Evolutionary conservation across 257 asterid species (phyloP), one percentile per base, ranked within the genome.

Genomic region (Solanum boliviense): DNA sequence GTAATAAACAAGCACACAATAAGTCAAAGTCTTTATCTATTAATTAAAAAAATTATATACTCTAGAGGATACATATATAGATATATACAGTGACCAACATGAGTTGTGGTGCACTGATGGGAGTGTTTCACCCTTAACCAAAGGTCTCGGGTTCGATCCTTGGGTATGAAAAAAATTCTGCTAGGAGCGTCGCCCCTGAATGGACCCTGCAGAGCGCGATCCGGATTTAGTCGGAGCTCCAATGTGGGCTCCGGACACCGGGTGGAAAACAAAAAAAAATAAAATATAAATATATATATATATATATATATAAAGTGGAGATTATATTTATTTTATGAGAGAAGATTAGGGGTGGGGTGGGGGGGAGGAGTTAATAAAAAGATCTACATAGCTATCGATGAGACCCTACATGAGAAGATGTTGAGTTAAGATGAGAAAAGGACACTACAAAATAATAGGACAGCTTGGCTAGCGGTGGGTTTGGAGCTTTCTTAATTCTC

Each of bases 381-480:
- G 91, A 92, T 94, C 89, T 92, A 91, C 90, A 91, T 86, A 89
- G 89, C 91, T 89, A 89, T 91, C 91, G 89, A 89, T 90, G 89
- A 93, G 94, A 94, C 90, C 95, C 96, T 91, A 95, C 95, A 87
- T 29, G 87, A 56, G 89, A 87, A 89, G 91, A 91, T 87, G 91
- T 90, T 87, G 87, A 89, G 88, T 90, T 84, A 76, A 92, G 92
- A 91, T 88, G 93, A 92, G 98, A 94, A 92, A 95, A 86, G 88
- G 98, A 94, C 98, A 78, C 89, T 76, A 88, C 95, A 90, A 90
- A 87, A 81, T 86, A 76, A 86, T 86, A 83, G 88, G 93, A 94
- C 95, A 93, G 94, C 92, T 92, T 93, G 96, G 94, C 93, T 89
- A 92, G 97, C 96, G 94, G 95, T 95, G 98, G 91, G 74, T 93